Conservation (phyloP, 1,284 basidiomycete species). For the Ustilago hordei region DNA sequence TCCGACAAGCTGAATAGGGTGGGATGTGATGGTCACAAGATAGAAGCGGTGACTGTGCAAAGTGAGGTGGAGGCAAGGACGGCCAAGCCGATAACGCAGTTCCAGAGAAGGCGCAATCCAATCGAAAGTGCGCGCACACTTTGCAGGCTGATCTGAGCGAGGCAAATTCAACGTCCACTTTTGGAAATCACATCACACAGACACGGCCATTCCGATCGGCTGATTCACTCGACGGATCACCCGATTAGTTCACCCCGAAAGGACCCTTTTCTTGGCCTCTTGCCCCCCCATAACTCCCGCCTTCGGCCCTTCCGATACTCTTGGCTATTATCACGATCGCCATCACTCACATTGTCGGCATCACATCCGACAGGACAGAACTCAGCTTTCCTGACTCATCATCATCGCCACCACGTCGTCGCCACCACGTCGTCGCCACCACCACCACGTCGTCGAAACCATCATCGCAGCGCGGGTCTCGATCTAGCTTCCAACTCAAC, state of each 20-base stretch:
- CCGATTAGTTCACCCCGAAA: background rate
- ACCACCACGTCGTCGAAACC: conserved; percentile 2
- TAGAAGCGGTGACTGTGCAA: background rate
- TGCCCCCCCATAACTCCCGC: background rate
- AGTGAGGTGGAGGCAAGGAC: conserved; percentile 1
- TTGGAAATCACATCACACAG: background rate
- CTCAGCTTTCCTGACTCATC: background rate
- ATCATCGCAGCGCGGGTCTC: background rate
- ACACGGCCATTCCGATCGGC: conserved; percentile 1
- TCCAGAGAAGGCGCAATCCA: background rate
- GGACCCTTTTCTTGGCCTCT: background rate
- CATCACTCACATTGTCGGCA: background rate
- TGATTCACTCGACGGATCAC: background rate
- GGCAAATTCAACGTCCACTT: too few relatives aligned
- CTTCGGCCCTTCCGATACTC: background rate
- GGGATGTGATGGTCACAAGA: background rate
- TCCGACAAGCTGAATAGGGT: background rate
- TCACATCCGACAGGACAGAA: background rate
- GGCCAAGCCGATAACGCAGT: background rate
- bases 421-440: background rate
- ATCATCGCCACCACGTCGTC: too few relatives aligned
- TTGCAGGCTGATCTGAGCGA: conserved; percentile 11
- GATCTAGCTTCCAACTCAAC: background rate
- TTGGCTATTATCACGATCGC: background rate
- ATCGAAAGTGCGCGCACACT: background rate